Evolutionary conservation across 352 stramenopile species (phyloP), one percentile per base, ranked within the genome.

Genomic region (Pythium phragmitis): DNA sequence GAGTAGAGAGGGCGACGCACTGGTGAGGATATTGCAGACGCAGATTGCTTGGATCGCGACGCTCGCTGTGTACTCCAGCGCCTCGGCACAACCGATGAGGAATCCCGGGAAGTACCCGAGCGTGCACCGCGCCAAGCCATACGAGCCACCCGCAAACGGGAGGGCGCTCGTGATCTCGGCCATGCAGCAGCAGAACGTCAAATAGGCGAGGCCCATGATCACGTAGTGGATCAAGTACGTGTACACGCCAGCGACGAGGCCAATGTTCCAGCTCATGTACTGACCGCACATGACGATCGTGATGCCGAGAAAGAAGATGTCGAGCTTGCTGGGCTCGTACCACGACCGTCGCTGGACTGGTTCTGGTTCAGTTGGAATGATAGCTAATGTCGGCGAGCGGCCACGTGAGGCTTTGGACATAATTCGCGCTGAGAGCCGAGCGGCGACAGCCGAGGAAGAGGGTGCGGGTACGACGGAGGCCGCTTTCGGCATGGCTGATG

Each of bases 131-230:
- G 62, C 56, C 1, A 70, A 23, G 14, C 67, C 61, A 11, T 68
- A 76, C 17, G 69, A 45, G 4, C 69, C 65, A 11, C 69, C 69
- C 0, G 65, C 65, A 39, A 76, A 76, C 21, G 69, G 65, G n/a
- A 76, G 57, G 11, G 63, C 63, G 52, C 60, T 57, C 1, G 61
- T 71, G 47, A 73, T 47, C 42, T 76, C 70, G 34, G 70, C n/a
- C n/a, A 67, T 49, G 21, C 50, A 72, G 21, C 57, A 55, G 34
- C 42, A 63, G 23, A 76, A 60, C 28, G 43, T 59, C 17, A 71
- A 6, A 53, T 76, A 76, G 11, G 66, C 70, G 4, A 60, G 5
- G 7, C 50, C 50, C 28, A 69, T 43, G 55, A 64, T 19, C 6
- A 60, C 23, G 54, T 60, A 63, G 1, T 28, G 13, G 41, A 69